phyloP scores from a whole-genome alignment of 139 green algal genomes.

The Edaphochlamys debaryana region DNA sequence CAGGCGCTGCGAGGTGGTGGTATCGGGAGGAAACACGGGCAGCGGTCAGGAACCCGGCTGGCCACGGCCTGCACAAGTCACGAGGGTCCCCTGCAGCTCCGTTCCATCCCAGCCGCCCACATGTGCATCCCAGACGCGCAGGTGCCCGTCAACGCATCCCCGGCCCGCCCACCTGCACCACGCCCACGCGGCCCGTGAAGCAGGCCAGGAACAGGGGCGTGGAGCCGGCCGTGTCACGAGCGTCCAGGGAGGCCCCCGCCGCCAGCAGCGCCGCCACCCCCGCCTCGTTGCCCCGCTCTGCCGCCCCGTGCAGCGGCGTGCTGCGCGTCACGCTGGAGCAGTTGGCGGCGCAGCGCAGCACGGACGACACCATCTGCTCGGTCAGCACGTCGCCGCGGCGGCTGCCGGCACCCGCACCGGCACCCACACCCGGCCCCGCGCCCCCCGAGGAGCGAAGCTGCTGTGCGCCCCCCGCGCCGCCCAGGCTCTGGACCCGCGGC shows the following conservation, averaged over 20 bases:
- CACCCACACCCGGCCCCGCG: not conserved
- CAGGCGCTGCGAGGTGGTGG: too few relatives aligned
- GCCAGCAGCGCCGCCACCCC: constrained; percentile 58
- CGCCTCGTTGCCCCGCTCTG: constrained; percentile 51
- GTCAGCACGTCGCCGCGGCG: constrained; percentile 50
- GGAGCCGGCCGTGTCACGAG: constrained; percentile 66
- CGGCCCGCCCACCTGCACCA: constrained; percentile 31
- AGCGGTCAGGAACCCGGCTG: too few relatives aligned
- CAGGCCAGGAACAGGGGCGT: constrained; percentile 78
- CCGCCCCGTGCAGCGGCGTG: constrained; percentile 81
- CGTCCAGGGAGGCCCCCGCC: constrained; percentile 66
- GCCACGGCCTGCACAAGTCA: too few relatives aligned
- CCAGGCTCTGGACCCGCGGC: not conserved
- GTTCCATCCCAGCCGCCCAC: too few relatives aligned
- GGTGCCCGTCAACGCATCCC: too few relatives aligned
- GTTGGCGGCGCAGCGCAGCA: constrained; percentile 70
- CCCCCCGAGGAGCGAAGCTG: too few relatives aligned
- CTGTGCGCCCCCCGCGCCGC: too few relatives aligned
- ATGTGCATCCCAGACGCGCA: too few relatives aligned
- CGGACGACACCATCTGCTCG: constrained; percentile 15
- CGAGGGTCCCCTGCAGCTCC: too few relatives aligned
- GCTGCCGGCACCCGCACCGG: not conserved
- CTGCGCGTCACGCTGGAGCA: constrained; percentile 66
- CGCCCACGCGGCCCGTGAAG: constrained; percentile 61
- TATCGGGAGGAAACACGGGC: too few relatives aligned